Conservation (phyloP, 257 asterid genomes). For the Marsdenia floribunda region DNA sequence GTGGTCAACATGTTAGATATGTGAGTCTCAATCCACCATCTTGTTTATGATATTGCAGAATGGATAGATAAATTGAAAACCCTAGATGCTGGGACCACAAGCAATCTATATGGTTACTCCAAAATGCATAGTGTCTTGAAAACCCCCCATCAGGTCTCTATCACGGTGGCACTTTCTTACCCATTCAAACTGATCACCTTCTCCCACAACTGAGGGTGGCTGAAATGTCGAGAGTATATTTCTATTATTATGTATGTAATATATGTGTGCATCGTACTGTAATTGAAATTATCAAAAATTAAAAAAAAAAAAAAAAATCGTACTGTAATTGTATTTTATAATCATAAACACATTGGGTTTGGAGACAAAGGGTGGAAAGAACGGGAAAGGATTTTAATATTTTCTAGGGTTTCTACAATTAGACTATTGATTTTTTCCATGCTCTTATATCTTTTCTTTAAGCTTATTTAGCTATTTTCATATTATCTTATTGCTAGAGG, state of each 20-base stretch:
- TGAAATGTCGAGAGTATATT: not conserved
- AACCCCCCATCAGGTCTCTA: conserved; percentile 1
- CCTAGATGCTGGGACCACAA: conserved; percentile 20
- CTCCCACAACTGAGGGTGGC: conserved; percentile 11
- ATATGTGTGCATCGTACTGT: too few species aligned
- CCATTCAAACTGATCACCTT: not conserved
- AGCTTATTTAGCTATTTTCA: too few species aligned
- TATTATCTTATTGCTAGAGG: too few species aligned
- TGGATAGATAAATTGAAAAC: not conserved
- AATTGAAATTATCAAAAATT: not conserved
- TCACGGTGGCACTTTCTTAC: conserved; percentile 8
- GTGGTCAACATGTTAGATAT: not conserved
- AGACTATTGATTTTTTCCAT: too few species aligned
- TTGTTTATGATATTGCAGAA: too few species aligned
- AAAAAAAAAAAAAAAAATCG: too few species aligned
- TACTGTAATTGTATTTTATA: not conserved
- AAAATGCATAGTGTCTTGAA: conserved; percentile 6
- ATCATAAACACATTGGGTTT: not conserved
- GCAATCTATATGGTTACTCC: not conserved
- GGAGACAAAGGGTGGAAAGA: not conserved
- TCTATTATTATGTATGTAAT: not conserved
- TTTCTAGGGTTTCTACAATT: not conserved
- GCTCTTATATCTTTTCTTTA: too few species aligned
- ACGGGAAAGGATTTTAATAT: not conserved
- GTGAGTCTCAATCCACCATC: not conserved